Base-by-base conservation (phyloP, 1,284 basidiomycete species). In the Leccinum variabile region DNA sequence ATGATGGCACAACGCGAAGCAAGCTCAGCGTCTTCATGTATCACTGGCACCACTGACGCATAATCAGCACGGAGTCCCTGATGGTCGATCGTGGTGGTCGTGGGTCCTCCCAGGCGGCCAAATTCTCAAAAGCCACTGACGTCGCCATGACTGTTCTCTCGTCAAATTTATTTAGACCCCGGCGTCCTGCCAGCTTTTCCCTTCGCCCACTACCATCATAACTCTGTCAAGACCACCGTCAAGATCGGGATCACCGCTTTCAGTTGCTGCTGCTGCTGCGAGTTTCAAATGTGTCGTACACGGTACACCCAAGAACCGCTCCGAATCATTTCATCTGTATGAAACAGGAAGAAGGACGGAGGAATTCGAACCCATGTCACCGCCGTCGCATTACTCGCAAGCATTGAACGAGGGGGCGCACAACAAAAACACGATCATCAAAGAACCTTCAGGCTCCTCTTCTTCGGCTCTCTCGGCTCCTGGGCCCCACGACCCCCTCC, bases 321-420 rank as follows among this genome's bases (percentile, higher is more conserved):
- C 50, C 16, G 25, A 11, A 37, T 55, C 62, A 54, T 41, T 72
- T 71, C 72, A 73, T 72, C 57, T 63, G 44, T 56, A 28, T 70
- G 69, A 74, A 66, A 68, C 70, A 67, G 50, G 55, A 57, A 59
- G 58, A 57, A 54, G 35, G 35, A 35, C 60, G 49, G 61, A 59
- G 62, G 65, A 72, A 65, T 49, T 62, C 54, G 60, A 63, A 70
- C 35, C 54, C 30, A 28, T 67, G 59, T 59, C 56, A 61, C 11
- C 58, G 2, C 52, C 60, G 62, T 54, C 57, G 60, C 59, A 50
- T 61, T 18, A 13, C 50, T 56, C 56, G 55, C 66, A 59, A 55
- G 39, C 54, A 59, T 56, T 57, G n/a, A 60, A 59, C 37, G 32
- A 41, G 54, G 49, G 53, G 37, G 33, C 18, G 55, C 57, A 58